Evolutionary conservation across 192 early-diverging fungal species (phyloP).

Genomic region (Coemansia sp.): DNA sequence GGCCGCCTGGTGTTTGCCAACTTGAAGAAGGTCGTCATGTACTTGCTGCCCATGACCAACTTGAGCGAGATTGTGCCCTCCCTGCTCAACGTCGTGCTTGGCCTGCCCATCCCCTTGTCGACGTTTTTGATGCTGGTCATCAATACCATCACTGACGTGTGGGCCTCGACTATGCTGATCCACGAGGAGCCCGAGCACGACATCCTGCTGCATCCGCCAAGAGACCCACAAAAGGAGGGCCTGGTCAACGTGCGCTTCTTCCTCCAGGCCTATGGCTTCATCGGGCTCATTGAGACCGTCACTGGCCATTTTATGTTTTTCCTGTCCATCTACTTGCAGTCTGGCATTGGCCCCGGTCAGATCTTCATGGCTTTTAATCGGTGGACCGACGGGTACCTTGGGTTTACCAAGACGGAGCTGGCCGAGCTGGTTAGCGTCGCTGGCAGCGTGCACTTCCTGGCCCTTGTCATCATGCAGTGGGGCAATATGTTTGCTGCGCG

Average conservation of each 20-base stretch:
- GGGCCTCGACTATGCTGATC: slow-evolving; percentile 65
- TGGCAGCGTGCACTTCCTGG: slow-evolving; percentile 51
- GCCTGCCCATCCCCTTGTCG: slow-evolving; percentile 73
- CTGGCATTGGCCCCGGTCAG: slow-evolving; percentile 55
- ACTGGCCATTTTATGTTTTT: slow-evolving; percentile 72
- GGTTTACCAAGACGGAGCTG: slow-evolving; percentile 54
- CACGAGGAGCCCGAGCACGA: slow-evolving; percentile 75
- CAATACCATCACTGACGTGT: slow-evolving; percentile 62
- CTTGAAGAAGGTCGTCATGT: slow-evolving; percentile 81
- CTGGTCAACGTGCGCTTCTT: slow-evolving; percentile 67
- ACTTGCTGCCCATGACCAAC: slow-evolving; percentile 74
- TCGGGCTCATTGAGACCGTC: slow-evolving; percentile 66
- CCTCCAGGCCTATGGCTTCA: slow-evolving; percentile 73
- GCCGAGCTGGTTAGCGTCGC: slow-evolving; percentile 26
- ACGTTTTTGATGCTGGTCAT: slow-evolving; percentile 79
- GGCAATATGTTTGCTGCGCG: slow-evolving; percentile 52
- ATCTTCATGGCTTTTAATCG: slow-evolving; percentile 59
- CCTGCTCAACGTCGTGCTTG: slow-evolving; percentile 74
- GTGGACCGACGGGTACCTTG: slow-evolving; percentile 57
- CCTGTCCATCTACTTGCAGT: slow-evolving; percentile 60
- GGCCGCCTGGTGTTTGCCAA: slow-evolving; percentile 87
- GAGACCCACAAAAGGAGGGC: slow-evolving; percentile 64
- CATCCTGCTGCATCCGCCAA: slow-evolving; percentile 67
- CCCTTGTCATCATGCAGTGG: slow-evolving; percentile 51
- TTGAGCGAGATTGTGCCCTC: slow-evolving; percentile 76